These are phyloP conservation scores for Rhodotorula sp. DNA, from an alignment of 1,284 basidiomycete genomes.

Conservation along the genomic window DNA sequence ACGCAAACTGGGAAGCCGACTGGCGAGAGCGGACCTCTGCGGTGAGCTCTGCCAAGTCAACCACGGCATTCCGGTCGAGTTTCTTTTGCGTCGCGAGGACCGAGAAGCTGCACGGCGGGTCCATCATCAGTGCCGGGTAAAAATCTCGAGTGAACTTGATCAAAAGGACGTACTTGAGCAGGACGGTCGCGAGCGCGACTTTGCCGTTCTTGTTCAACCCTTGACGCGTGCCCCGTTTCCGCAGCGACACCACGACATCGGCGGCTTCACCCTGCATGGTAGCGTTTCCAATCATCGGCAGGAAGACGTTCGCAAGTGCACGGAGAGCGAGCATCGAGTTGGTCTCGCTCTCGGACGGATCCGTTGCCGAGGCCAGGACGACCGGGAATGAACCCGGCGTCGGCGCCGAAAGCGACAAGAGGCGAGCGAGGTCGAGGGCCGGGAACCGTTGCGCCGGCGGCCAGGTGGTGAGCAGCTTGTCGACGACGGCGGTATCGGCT, in stretches of 20 bases:
- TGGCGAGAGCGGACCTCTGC: slow-evolving; percentile 16
- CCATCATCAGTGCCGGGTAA: background rate
- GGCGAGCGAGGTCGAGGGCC: slow-evolving; percentile 81
- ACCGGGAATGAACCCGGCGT: slow-evolving; percentile 50
- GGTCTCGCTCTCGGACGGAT: slow-evolving; percentile 61
- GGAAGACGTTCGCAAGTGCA: slow-evolving; percentile 74
- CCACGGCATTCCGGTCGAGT: slow-evolving; percentile 40
- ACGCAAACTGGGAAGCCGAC: background rate
- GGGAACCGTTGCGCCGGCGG: slow-evolving; percentile 78
- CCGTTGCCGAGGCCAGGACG: slow-evolving; percentile 32
- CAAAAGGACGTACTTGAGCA: slow-evolving; percentile 67
- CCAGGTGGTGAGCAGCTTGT: slow-evolving; percentile 70
- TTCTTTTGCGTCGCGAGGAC: slow-evolving; percentile 50
- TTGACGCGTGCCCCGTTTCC: slow-evolving; percentile 55
- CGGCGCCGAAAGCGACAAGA: slow-evolving; percentile 67
- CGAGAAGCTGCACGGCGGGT: slow-evolving; percentile 49
- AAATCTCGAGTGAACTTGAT: background rate
- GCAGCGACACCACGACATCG: slow-evolving; percentile 59
- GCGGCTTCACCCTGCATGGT: slow-evolving; percentile 45
- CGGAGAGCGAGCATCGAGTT: slow-evolving; percentile 83
- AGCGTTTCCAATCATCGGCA: slow-evolving; percentile 47
- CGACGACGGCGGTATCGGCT: slow-evolving; percentile 50
- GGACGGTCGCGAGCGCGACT: slow-evolving; percentile 69
- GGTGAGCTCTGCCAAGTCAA: slow-evolving; percentile 28
- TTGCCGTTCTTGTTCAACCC: slow-evolving; percentile 67